Evolutionary conservation across 768 basidiomycete species (phyloP).

Genomic region (Dictyophora rubrovolvata): DNA sequence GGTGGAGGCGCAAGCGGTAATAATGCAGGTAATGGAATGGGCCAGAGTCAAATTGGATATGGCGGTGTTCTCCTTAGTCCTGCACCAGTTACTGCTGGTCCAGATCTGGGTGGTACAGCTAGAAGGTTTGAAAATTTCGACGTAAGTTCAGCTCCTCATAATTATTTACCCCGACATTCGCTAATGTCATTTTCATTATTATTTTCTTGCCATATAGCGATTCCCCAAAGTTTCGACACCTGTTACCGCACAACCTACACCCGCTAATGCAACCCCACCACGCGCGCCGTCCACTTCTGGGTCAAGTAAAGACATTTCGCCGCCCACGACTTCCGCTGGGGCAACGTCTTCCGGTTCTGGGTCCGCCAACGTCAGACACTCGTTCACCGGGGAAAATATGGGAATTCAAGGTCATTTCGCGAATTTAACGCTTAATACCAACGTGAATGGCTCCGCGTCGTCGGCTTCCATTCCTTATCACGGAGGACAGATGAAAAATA

Average conservation of each 20-base stretch:
- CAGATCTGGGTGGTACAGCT: conserved; percentile 73
- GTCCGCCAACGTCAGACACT: conserved; percentile 46
- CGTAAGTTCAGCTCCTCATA: conserved; percentile 29
- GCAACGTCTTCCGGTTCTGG: conserved; percentile 23
- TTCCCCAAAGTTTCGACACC: conserved; percentile 6
- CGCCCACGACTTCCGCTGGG: conserved; percentile 25
- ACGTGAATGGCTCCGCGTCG: neutral
- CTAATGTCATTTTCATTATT: neutral
- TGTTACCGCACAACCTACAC: conserved; percentile 1
- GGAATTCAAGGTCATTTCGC: conserved; percentile 1
- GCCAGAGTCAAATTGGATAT: conserved; percentile 35
- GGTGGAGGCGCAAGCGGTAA: conserved; percentile 28
- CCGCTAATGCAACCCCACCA: neutral
- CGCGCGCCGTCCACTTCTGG: conserved; percentile 6
- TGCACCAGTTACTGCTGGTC: conserved; percentile 75
- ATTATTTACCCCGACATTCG: conserved; percentile 16
- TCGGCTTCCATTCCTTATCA: neutral
- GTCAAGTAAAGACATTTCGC: conserved; percentile 12
- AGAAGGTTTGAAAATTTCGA: conserved; percentile 54
- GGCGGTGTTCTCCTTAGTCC: conserved; percentile 53
- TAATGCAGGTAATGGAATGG: neutral
- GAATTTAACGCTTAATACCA: neutral
- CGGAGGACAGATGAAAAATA: neutral
- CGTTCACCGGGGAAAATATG: conserved; percentile 57
- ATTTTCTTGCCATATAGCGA: neutral